Evolutionary conservation across 2,329 filamentous ascomycete genomes (phyloP), one percentile per base, ranked within the genome.

Genomic region (Penicillium aurantiogriseum): DNA sequence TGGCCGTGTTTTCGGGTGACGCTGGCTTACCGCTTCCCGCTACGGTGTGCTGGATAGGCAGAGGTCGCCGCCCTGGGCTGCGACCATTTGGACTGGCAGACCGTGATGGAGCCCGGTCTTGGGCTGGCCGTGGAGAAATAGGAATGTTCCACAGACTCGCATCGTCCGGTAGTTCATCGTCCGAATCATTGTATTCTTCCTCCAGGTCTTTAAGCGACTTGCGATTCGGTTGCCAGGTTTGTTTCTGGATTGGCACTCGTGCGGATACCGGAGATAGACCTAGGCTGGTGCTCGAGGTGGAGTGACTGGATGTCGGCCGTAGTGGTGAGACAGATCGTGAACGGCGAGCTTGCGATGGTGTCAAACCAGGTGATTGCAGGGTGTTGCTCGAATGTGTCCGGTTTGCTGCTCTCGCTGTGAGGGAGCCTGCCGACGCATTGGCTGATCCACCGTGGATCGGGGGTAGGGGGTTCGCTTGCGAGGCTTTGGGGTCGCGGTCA

Each of bases 111-210:
- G 70, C 51, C 21, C 77, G 72, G 54, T 78, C 76, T 27, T 75
- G 70, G 3, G 69, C 65, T 15, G 77, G 73, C 23, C 77, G 72
- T 5, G 79, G 79, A 10, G 79, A 81, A 17, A 81, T 75, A 0
- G 79, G 79, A 19, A 81, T 78, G 56, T 81, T 81, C 76, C 77
- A 81, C 9, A 81, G 63, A 60, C 77, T 79, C 10, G 78, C 76
- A 69, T 81, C 79, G 46, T 81, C 79, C 5, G 79, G 79, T 35
- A 81, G 63, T 23, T 81, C 79, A 47, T 81, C 79, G 56, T 81
- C 79, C 1, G 77, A 80, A 58, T 81, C 79, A 62, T 81, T 73
- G 52, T 79, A 81, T 67, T 81, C 79, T 19, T 75, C 77, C 62
- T 81, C 79, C 25, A 81, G 57, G 43, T 81, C 79, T 59, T 78